Evolutionary conservation across 2,329 filamentous ascomycete genomes (phyloP).

Genomic region (Pseudogymnoascus sp.): DNA sequence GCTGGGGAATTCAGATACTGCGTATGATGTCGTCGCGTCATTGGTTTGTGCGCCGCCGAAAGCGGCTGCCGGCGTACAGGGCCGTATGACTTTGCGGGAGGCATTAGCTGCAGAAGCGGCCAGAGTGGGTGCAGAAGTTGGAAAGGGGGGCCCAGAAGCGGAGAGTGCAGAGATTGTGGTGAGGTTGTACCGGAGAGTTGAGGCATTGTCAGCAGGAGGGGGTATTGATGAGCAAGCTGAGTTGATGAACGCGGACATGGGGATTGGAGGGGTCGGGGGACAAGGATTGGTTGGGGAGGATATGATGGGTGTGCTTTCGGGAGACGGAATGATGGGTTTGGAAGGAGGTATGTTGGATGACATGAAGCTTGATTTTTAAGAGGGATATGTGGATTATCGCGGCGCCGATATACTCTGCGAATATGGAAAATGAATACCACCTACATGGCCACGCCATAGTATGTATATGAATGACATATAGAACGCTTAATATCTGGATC

Average conservation of each 20-base stretch:
- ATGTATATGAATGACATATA: background rate
- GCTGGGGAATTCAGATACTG: slow-evolving; percentile 50
- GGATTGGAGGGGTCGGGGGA: background rate
- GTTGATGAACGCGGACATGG: background rate
- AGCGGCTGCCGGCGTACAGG: slow-evolving; percentile 20
- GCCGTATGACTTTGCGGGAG: slow-evolving; percentile 26
- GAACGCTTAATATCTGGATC: background rate
- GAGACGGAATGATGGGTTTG: slow-evolving; percentile 10
- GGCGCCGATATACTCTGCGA: background rate
- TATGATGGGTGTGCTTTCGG: slow-evolving; percentile 11
- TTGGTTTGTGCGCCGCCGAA: slow-evolving; percentile 58
- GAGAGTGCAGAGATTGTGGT: slow-evolving; percentile 24
- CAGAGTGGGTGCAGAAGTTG: background rate
- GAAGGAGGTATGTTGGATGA: slow-evolving; percentile 13
- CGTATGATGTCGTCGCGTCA: slow-evolving; percentile 62
- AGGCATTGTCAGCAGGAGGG: slow-evolving; percentile 19
- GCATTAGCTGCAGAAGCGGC: slow-evolving; percentile 18
- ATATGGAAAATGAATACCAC: background rate
- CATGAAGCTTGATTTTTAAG: slow-evolving; percentile 13
- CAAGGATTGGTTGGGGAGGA: slow-evolving; percentile 3
- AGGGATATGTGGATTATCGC: background rate
- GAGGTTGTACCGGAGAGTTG: slow-evolving; percentile 27
- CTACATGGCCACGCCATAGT: background rate
- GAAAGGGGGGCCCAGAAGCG: background rate
- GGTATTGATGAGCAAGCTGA: slow-evolving; percentile 13